phyloP scores from a whole-genome alignment of 257 asterid genomes.

The Przewalskia tangutica region DNA sequence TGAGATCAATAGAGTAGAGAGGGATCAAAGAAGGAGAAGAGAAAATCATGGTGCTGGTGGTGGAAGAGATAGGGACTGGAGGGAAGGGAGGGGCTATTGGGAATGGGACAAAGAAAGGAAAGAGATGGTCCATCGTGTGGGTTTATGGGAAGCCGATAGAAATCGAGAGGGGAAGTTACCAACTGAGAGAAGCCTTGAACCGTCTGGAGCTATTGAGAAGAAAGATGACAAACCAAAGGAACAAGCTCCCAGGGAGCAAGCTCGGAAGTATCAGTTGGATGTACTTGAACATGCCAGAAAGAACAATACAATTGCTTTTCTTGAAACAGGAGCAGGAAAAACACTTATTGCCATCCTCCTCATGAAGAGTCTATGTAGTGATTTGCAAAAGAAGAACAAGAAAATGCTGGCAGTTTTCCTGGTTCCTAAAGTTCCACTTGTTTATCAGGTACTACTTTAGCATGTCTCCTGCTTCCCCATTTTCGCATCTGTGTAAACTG shows the following conservation, averaged over 20 bases:
- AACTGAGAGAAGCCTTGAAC: conserved; percentile 26
- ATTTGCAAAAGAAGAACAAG: conserved; percentile 57
- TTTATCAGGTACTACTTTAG: conserved; percentile 73
- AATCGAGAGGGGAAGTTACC: conserved; percentile 42
- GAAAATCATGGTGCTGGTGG: conserved; percentile 42
- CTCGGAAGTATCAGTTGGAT: conserved; percentile 94
- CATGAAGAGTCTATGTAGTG: conserved; percentile 60
- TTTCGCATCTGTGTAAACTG: not conserved
- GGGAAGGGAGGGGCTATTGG: conserved; percentile 83
- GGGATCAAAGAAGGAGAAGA: conserved; percentile 55
- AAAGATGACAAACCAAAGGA: conserved; percentile 44
- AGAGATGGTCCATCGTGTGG: conserved; percentile 66
- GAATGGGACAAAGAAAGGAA: conserved; percentile 76
- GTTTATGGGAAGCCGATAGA: conserved; percentile 69
- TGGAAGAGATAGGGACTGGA: conserved; percentile 51
- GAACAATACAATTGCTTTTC: conserved; percentile 89
- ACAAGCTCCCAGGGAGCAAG: conserved; percentile 70
- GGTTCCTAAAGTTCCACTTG: conserved; percentile 98
- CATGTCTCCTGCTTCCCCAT: not conserved
- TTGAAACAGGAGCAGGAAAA: conserved; percentile 98
- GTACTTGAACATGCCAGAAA: conserved; percentile 93
- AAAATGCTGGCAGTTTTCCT: conserved; percentile 88
- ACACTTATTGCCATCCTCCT: conserved; percentile 92
- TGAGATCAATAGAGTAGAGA: conserved; percentile 42
- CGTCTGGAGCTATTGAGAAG: conserved; percentile 29